Evolutionary conservation across 257 asterid genomes (phyloP).

Genomic region (Lycium ferocissimum): DNA sequence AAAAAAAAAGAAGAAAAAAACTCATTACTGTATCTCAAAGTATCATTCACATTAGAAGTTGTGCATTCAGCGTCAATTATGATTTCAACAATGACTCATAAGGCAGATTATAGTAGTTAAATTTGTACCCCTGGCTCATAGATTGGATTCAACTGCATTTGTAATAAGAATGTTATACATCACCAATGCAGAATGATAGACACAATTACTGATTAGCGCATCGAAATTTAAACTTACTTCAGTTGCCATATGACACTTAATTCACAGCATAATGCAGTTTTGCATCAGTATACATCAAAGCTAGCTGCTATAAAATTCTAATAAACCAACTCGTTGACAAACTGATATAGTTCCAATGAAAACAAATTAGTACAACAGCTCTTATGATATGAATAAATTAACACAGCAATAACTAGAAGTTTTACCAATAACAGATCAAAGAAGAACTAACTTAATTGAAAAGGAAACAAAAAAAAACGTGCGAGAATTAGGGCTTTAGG

Average conservation of each 20-base stretch:
- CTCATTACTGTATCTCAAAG: neutral
- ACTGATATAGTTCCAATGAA: neutral
- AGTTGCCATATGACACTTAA: neutral
- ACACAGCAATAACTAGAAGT: neutral
- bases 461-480: neutral
- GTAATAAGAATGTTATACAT: neutral
- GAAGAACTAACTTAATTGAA: neutral
- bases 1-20: neutral
- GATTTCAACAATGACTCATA: neutral
- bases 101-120: neutral
- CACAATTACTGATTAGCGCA: neutral
- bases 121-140: neutral
- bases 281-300: neutral
- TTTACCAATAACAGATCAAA: constrained; percentile 25
- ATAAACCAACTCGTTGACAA: neutral
- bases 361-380: neutral
- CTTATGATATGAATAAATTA: neutral
- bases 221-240: neutral
- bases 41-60: neutral
- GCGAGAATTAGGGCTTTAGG: constrained; percentile 43
- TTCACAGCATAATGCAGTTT: constrained; percentile 8
- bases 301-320: neutral
- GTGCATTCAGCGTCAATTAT: neutral
- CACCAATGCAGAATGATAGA: neutral
- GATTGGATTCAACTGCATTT: neutral